Percentiles rank a stretch among this genome's conserved stretches.
These are phyloP conservation scores for Gynostemma pentaphyllum DNA, from an alignment of 306 rosid genomes.

Conservation along the genomic window DNA sequence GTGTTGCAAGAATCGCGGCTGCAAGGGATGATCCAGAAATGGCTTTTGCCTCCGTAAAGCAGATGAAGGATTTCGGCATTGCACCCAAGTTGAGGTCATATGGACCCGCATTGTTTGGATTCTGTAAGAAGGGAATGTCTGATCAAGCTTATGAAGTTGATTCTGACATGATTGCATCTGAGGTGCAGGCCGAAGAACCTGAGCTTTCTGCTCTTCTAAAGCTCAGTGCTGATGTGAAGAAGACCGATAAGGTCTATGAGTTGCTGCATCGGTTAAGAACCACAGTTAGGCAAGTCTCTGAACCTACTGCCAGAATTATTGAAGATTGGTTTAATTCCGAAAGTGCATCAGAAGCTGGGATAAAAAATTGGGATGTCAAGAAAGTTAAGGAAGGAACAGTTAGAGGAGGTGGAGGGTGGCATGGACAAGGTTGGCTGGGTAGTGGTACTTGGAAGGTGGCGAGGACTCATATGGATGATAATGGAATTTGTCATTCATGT, in stretches of 20 bases:
- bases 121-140: slow-evolving; percentile 61
- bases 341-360: slow-evolving; percentile 37
- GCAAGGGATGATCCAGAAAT: slow-evolving; percentile 63
- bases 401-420: slow-evolving; percentile 95
- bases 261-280: slow-evolving; percentile 58
- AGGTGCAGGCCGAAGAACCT: slow-evolving; percentile 50
- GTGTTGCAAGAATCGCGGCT: slow-evolving; percentile 67
- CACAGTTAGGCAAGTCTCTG: slow-evolving; percentile 66
- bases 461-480: slow-evolving; percentile 48
- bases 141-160: slow-evolving; percentile 67
- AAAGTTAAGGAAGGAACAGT: slow-evolving; percentile 41
- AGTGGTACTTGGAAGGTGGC: slow-evolving; percentile 67
- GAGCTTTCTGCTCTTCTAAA: slow-evolving; percentile 69
- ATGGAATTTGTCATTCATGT: slow-evolving; percentile 52
- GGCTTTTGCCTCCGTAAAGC: slow-evolving; percentile 73
- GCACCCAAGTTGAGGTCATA: slow-evolving; percentile 68
- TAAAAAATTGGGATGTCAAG: slow-evolving; percentile 44
- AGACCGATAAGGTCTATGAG: slow-evolving; percentile 60
- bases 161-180: slow-evolving; percentile 50
- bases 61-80: slow-evolving; percentile 48
- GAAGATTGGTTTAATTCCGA: slow-evolving; percentile 67
- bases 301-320: slow-evolving; percentile 41
- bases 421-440: slow-evolving; percentile 94
- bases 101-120: slow-evolving; percentile 74
- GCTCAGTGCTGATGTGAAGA: slow-evolving; percentile 29